These are phyloP conservation scores for Serendipita sp. DNA, from an alignment of 768 basidiomycete species.

Conservation along the genomic window DNA sequence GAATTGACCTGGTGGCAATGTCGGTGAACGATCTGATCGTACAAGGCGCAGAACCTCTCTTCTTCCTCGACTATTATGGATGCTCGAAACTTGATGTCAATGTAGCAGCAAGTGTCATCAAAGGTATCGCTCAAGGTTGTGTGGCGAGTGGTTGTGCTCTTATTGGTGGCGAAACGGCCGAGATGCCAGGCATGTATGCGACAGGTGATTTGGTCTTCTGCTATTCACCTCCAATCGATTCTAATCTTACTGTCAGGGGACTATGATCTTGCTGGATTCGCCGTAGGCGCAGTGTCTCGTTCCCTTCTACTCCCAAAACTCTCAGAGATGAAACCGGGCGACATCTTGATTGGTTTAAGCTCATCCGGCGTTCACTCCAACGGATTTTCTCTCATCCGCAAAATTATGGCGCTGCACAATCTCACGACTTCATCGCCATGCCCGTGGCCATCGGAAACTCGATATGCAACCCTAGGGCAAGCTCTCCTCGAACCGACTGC, in stretches of 20 bases:
- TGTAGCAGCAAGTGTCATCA: slow-evolving; percentile 69
- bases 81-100: slow-evolving; percentile 82
- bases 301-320: slow-evolving; percentile 57
- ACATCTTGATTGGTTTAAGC: slow-evolving; percentile 74
- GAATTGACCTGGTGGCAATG: slow-evolving; percentile 97
- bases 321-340: slow-evolving; percentile 52
- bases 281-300: slow-evolving; percentile 93
- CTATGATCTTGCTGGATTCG: slow-evolving; percentile 97
- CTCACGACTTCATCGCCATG: slow-evolving; percentile 56
- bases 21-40: slow-evolving; percentile 95
- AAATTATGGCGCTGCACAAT: slow-evolving; percentile 57
- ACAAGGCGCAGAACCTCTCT: slow-evolving; percentile 94
- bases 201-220: slow-evolving; percentile 35
- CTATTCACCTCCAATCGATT: background rate
- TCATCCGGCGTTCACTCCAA: slow-evolving; percentile 94
- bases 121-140: slow-evolving; percentile 87
- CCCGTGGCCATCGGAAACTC: slow-evolving; percentile 49
- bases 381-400: slow-evolving; percentile 93
- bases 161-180: slow-evolving; percentile 94
- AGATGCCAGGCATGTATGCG: slow-evolving; percentile 98
- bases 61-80: slow-evolving; percentile 97
- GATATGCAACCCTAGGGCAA: slow-evolving; percentile 43
- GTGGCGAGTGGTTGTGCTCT: slow-evolving; percentile 77
- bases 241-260: slow-evolving; percentile 41
- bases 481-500: slow-evolving; percentile 78